These are phyloP conservation scores for Globisporangium spiculum DNA, from an alignment of 352 stramenopile species.

Conservation along the genomic window DNA sequence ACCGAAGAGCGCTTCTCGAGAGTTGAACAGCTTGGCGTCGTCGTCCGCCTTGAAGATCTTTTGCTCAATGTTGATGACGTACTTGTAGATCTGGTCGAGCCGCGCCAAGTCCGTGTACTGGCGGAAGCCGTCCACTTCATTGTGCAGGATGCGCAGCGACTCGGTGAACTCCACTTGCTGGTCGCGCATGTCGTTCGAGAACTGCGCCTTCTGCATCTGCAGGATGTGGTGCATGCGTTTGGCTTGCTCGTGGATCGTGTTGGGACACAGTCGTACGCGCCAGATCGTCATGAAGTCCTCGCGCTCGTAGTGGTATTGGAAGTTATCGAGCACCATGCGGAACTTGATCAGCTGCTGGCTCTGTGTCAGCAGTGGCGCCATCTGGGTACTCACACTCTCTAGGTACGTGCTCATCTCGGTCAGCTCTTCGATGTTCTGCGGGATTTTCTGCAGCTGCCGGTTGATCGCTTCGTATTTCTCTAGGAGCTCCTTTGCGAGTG, in stretches of 20 bases:
- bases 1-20: constrained; percentile 86
- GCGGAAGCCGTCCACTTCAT: constrained; percentile 83
- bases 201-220: constrained; percentile 80
- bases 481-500: constrained; percentile 66
- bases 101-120: constrained; percentile 87
- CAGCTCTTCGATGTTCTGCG: constrained; percentile 91
- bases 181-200: constrained; percentile 90
- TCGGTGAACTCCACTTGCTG: constrained; percentile 91
- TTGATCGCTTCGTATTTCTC: constrained; percentile 86
- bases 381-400: constrained; percentile 59
- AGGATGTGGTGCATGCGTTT: constrained; percentile 81
- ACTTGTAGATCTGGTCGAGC: constrained; percentile 86
- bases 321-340: constrained; percentile 69
- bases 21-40: constrained; percentile 90
- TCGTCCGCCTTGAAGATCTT: constrained; percentile 88
- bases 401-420: constrained; percentile 87
- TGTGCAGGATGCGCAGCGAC: constrained; percentile 76
- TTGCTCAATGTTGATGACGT: constrained; percentile 83
- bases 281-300: constrained; percentile 91
- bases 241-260: constrained; percentile 85
- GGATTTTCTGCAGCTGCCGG: constrained; percentile 79
- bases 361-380: constrained; percentile 63
- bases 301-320: constrained; percentile 84
- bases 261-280: constrained; percentile 84
- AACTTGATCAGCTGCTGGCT: constrained; percentile 82